Percentiles rank a stretch among this genome's conserved stretches.
Evolutionary conservation across 2,329 filamentous ascomycete genomes (phyloP).

Genomic region (Penicillium hesseltinei): DNA sequence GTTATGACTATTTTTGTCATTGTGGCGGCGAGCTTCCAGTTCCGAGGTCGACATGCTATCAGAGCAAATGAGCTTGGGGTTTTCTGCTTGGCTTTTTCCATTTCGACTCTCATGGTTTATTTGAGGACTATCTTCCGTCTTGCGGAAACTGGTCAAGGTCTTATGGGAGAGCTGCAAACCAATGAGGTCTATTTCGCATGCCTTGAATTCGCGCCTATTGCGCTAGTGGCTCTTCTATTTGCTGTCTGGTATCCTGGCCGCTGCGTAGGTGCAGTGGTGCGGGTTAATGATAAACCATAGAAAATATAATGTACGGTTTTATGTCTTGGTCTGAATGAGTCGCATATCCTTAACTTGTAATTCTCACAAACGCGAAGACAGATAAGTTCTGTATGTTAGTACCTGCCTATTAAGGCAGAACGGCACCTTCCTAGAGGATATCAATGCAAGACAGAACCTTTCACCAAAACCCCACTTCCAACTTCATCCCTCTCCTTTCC

Average conservation of each 20-base stretch:
- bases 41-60: not conserved
- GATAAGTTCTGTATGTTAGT: not conserved
- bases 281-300: not conserved
- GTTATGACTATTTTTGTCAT: not conserved
- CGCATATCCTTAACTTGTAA: not conserved
- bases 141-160: slow-evolving; percentile 13
- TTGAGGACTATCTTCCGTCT: slow-evolving; percentile 19
- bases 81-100: slow-evolving; percentile 6
- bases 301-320: not conserved
- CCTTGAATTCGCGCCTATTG: slow-evolving; percentile 19
- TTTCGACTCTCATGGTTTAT: slow-evolving; percentile 17
- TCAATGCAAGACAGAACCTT: not conserved
- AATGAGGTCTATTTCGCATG: slow-evolving; percentile 18
- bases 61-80: not conserved
- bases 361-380: not conserved
- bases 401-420: not conserved
- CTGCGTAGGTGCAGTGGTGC: slow-evolving; percentile 1
- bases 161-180: slow-evolving; percentile 12
- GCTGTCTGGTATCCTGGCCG: slow-evolving; percentile 17
- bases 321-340: not conserved
- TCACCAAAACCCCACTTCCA: not conserved
- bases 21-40: not conserved
- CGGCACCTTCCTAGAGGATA: not conserved
- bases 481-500: not conserved
- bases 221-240: slow-evolving; percentile 13